A percentile compares a stretch with the other conserved stretches of the same genome.
Conservation (phyloP, 495 filamentous ascomycete genomes). For the Symbiotaphrina buchneri region DNA sequence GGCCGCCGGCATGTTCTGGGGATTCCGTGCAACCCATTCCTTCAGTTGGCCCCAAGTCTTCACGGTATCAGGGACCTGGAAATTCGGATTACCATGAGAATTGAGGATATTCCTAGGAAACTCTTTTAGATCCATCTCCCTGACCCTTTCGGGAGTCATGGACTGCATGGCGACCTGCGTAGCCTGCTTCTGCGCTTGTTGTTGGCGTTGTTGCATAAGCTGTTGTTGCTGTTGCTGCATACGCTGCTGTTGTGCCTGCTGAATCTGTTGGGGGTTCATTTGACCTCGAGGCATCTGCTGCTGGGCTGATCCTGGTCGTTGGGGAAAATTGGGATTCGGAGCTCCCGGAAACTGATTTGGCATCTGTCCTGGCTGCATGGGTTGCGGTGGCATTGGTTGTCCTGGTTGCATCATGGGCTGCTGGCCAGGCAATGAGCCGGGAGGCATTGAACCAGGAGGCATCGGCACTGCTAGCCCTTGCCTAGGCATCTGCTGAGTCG, state of each 20-base stretch:
- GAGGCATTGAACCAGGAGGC: neutral
- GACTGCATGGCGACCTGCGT: neutral
- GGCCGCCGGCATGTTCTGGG: constrained; percentile 15
- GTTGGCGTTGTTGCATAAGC: neutral
- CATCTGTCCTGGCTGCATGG: too few species aligned
- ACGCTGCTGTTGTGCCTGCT: neutral
- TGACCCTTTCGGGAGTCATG: constrained; percentile 3
- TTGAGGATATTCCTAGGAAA: constrained; percentile 5
- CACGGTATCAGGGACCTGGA: constrained; percentile 30
- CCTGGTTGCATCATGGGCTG: too few species aligned
- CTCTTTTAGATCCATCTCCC: constrained; percentile 2
- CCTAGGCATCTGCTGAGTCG: constrained; percentile 5
- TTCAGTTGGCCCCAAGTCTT: constrained; percentile 59
- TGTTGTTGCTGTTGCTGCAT: constrained; percentile 3
- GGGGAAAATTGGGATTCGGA: too few species aligned
- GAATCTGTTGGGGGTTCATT: too few species aligned
- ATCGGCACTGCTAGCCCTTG: constrained; percentile 3
- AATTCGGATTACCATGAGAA: constrained; percentile 8
- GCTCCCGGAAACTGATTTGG: too few species aligned
- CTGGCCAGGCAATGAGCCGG: too few species aligned
- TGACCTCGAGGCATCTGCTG: too few species aligned
- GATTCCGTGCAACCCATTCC: constrained; percentile 28
- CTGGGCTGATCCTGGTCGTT: too few species aligned
- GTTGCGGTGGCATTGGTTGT: too few species aligned
- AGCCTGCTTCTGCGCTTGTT: neutral